Evolutionary conservation across 2,329 filamentous ascomycete species (phyloP), one percentile per base, ranked within the genome.

Genomic region (Penicillium sp.): DNA sequence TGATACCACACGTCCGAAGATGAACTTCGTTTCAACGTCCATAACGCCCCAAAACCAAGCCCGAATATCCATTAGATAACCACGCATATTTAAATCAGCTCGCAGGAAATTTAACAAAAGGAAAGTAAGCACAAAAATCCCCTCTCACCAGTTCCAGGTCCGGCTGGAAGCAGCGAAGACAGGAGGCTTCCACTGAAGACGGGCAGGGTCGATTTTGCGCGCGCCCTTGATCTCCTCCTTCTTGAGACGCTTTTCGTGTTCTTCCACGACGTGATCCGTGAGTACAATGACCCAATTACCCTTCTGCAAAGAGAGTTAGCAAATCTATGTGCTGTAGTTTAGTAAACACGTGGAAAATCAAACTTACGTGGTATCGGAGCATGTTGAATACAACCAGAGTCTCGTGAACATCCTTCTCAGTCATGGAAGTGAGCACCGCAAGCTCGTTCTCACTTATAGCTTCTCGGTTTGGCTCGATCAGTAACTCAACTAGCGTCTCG

Each of bases 221-320:
- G 88, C 88, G 58, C 88, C 86, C 76, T 95, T 97, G 53, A 85
- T 72, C 76, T 89, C 92, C 64, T 90, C 86, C 77, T 91, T 95
- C 66, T 92, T 89, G 63, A 89, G 84, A 69, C 90, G 86, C 73
- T 89, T 84, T 57, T 87, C 84, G 62, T 86, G 79, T 68, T 86
- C 82, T 63, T 84, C 81, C 45, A 97, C 82, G 51, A 96, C 84
- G 59, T 90, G 87, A 62, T 94, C 89, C 0, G 93, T 93, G 33
- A 99, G 82, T 25, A 97, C 91, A 66, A 99, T 90, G 73, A 97
- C 93, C 81, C 97, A 94, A 71, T 96, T 93, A 64, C 93, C 93
- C 81, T 96, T 96, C 78, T 78, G 59, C 42, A 15, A 27, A 27
- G 29, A 33, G 13, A 48, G 59, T 73, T 61, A 68, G 62, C 52